Evolutionary conservation across 1,284 basidiomycete genomes (phyloP).

Genomic region (Lentinus polychrous): DNA sequence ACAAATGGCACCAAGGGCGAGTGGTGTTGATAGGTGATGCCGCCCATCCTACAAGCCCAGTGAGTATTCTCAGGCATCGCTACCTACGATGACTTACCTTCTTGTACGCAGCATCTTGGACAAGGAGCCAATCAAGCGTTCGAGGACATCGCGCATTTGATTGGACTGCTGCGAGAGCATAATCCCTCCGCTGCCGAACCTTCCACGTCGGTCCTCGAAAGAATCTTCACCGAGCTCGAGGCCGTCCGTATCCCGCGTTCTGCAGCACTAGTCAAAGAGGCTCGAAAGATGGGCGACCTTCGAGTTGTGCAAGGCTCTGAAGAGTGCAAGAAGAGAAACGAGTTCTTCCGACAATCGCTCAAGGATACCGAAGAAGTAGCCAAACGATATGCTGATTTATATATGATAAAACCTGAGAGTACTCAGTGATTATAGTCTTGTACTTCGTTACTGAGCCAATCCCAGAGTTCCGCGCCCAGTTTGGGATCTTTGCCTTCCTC

Average conservation of each 20-base stretch:
- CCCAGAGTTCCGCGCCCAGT: conserved; percentile 32
- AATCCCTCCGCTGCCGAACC: conserved; percentile 25
- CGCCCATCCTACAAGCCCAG: conserved; percentile 29
- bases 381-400: not conserved
- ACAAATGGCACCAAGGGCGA: conserved; percentile 34
- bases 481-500: conserved; percentile 27
- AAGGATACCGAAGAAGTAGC: conserved; percentile 12
- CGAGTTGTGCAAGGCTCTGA: conserved; percentile 30
- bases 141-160: conserved; percentile 37
- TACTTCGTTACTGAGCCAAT: not conserved
- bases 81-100: conserved; percentile 4
- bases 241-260: conserved; percentile 26
- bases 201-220: conserved; percentile 23
- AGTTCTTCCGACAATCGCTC: conserved; percentile 16
- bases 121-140: conserved; percentile 44
- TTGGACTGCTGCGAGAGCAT: conserved; percentile 28
- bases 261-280: conserved; percentile 28
- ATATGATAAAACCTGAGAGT: not conserved
- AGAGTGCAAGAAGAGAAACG: conserved; percentile 27
- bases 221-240: conserved; percentile 27
- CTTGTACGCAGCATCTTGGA: conserved; percentile 33
- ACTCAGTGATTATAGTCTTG: not conserved
- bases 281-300: conserved; percentile 30
- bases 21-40: conserved; percentile 29
- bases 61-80: conserved; percentile 9